Conservation (phyloP, 2,329 filamentous ascomycete species). For the Aspergillus costaricaensis region DNA sequence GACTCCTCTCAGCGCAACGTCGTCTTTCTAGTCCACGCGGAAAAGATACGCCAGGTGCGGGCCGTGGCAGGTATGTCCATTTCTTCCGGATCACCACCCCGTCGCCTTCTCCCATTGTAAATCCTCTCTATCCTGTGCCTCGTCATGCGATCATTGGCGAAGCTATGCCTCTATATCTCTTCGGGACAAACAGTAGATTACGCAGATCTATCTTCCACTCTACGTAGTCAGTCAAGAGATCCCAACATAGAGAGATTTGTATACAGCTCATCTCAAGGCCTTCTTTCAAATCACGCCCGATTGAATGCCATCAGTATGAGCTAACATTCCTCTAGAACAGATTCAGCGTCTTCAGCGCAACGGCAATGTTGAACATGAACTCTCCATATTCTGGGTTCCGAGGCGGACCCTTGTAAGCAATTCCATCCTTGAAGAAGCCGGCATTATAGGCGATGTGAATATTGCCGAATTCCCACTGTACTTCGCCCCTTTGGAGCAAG, state of each 20-base stretch:
- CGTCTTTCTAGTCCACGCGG: conserved; percentile 87
- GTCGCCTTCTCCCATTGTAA: conserved; percentile 9
- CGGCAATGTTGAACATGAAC: conserved; percentile 88
- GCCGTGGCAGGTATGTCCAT: conserved; percentile 77
- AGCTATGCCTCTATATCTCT: neutral
- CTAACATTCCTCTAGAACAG: conserved; percentile 72
- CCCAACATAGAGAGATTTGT: conserved; percentile 49
- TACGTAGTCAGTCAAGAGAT: conserved; percentile 58
- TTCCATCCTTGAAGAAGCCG: conserved; percentile 86
- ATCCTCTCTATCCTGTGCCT: conserved; percentile 3
- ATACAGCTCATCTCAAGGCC: conserved; percentile 45
- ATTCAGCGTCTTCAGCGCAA: conserved; percentile 87
- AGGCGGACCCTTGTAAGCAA: conserved; percentile 89
- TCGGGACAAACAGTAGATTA: conserved; percentile 61
- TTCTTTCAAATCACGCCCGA: conserved; percentile 40
- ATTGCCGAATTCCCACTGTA: conserved; percentile 83
- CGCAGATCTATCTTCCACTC: conserved; percentile 54
- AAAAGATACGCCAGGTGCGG: conserved; percentile 81
- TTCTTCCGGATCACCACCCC: conserved; percentile 11
- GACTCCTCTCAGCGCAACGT: conserved; percentile 94
- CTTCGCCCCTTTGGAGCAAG: conserved; percentile 88
- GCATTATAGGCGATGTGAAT: conserved; percentile 88
- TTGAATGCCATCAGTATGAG: conserved; percentile 57
- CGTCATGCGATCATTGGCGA: neutral
- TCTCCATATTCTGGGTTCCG: conserved; percentile 95